Percentiles rank a stretch among this genome's conserved stretches.
Evolutionary conservation across 768 basidiomycete genomes (phyloP).

Genomic region (Mycena kentingensis): DNA sequence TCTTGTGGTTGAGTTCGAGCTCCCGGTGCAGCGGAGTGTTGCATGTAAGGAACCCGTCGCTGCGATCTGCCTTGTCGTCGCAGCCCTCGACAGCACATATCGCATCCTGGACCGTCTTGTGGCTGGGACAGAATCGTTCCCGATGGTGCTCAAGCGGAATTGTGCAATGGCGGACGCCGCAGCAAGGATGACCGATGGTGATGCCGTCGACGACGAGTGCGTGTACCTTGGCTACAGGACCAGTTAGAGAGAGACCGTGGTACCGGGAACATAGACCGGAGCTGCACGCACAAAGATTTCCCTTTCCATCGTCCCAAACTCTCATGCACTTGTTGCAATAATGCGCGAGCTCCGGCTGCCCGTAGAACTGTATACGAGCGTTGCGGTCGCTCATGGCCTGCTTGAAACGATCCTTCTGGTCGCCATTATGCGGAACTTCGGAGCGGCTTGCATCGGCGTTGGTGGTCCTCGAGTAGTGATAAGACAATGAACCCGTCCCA

Average conservation of each 20-base stretch:
- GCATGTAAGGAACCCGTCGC: too few species aligned
- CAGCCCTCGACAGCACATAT: conserved; percentile 1
- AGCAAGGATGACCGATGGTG: too few species aligned
- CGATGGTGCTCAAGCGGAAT: conserved; percentile 14
- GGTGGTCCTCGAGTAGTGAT: conserved; percentile 26
- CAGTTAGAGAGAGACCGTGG: not conserved
- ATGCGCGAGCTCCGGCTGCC: conserved; percentile 1
- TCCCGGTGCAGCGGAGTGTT: too few species aligned
- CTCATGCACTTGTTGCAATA: conserved; percentile 5
- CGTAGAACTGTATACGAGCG: not conserved
- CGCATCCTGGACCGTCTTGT: not conserved
- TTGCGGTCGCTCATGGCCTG: conserved; percentile 3
- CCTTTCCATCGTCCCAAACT: not conserved
- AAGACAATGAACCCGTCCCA: too few species aligned
- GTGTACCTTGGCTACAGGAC: conserved; percentile 11
- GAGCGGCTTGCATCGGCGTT: conserved; percentile 7
- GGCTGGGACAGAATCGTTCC: conserved; percentile 11
- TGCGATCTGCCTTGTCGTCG: too few species aligned
- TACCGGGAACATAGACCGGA: not conserved
- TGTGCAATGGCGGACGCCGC: conserved; percentile 11
- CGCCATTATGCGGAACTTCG: conserved; percentile 3
- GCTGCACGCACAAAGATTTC: not conserved
- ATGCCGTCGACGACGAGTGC: conserved; percentile 18
- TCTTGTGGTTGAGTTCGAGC: too few species aligned
- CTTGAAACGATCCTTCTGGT: conserved; percentile 4